phyloP scores from a whole-genome alignment of 352 stramenopile species.

The Phytophthora sp. region DNA sequence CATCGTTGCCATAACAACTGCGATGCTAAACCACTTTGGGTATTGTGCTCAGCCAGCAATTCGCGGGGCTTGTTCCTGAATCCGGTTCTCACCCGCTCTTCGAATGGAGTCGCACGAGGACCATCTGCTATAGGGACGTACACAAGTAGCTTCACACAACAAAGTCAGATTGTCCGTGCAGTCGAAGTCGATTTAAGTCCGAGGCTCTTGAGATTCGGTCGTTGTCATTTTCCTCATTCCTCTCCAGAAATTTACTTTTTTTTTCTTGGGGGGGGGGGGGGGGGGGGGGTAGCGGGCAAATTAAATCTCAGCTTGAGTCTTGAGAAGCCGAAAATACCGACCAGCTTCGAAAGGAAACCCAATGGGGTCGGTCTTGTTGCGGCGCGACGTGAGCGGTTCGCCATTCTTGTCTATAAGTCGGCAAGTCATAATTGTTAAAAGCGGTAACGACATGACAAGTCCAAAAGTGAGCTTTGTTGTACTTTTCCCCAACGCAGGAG shows the following conservation, averaged over 20 bases:
- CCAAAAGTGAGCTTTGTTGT: background rate
- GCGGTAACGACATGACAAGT: background rate
- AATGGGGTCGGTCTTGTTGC: background rate
- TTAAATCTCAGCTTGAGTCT: background rate
- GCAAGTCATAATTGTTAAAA: too few relatives aligned
- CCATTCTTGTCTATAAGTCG: constrained; percentile 6
- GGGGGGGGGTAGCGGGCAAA: background rate
- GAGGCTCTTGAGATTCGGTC: background rate
- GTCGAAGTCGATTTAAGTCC: background rate
- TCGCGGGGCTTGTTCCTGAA: constrained; percentile 10
- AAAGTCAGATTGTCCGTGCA: constrained; percentile 16
- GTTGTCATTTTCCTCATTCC: constrained; percentile 1
- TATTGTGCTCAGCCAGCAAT: constrained; percentile 6
- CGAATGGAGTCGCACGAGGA: background rate
- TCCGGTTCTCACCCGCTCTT: constrained; percentile 1
- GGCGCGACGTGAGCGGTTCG: background rate
- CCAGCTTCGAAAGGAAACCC: background rate
- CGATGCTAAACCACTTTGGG: background rate
- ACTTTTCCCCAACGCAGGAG: background rate
- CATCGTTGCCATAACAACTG: constrained; percentile 8
- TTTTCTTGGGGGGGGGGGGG: constrained; percentile 3
- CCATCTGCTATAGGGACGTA: constrained; percentile 10
- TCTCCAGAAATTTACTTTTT: constrained; percentile 9
- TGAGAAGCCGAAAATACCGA: background rate
- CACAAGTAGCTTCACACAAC: constrained; percentile 17